Base-by-base conservation (phyloP, 495 filamentous ascomycete species). In the Staphylotrichum tortipilum region DNA sequence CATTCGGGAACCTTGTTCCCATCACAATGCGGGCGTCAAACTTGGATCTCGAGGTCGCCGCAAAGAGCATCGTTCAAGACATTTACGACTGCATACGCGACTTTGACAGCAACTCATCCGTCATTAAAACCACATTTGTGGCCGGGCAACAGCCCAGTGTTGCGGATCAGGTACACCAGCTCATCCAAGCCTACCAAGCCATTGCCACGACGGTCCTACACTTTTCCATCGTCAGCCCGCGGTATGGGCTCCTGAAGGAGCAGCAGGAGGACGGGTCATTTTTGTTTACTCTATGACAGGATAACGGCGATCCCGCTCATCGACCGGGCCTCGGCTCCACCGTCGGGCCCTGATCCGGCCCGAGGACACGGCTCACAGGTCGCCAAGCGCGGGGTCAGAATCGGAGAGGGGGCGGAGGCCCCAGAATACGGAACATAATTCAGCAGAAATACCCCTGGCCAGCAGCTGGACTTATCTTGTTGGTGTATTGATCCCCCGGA, bases 261-360 rank as follows among this genome's bases (percentile, higher is more conserved):
- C 38, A 24, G 33, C 36, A 48, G 26, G 37, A 50, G 4, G 57
- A 59, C 30, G 53, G 53, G 0, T 59, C 53, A n/a, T 59, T 56
- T 35, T 23, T 33, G 12, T 38, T 56, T 4, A 22, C 6, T 2
- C 22, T 59, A 14, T 56, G 36, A 54, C 26, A n/a, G n/a, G n/a
- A n/a, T n/a, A n/a, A n/a, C n/a, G n/a, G n/a, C n/a, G n/a, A n/a
- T n/a, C n/a, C n/a, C n/a, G n/a, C n/a, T n/a, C n/a, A n/a, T n/a
- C n/a, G n/a, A n/a, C n/a, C n/a, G n/a, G n/a, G n/a, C n/a, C n/a
- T n/a, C n/a, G n/a, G n/a, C n/a, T n/a, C n/a, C n/a, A n/a, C n/a
- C n/a, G n/a, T n/a, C n/a, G n/a, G n/a, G n/a, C n/a, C n/a, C n/a
- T n/a, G n/a, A n/a, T n/a, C n/a, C n/a, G n/a, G n/a, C n/a, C n/a